A percentile compares a stretch with the other conserved stretches of the same genome.
These are phyloP conservation scores for Stromatinia cepivora DNA, from an alignment of 2,329 filamentous ascomycete species.

Conservation along the genomic window DNA sequence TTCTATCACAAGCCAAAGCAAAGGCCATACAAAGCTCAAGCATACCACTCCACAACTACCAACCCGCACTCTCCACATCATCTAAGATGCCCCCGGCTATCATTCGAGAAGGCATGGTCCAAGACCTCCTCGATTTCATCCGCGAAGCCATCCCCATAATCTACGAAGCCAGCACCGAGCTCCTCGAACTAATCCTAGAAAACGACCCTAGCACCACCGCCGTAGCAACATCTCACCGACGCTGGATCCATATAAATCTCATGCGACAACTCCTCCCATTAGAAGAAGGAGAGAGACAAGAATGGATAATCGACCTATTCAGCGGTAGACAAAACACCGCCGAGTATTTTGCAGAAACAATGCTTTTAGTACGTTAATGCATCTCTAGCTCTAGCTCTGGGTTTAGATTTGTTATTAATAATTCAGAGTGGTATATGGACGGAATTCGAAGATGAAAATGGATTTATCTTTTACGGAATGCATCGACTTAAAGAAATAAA, in stretches of 20 bases:
- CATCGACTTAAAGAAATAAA: not conserved
- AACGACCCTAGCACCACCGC: not conserved
- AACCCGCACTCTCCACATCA: too few relatives aligned
- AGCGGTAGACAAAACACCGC: not conserved
- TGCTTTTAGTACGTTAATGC: not conserved
- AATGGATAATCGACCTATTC: not conserved
- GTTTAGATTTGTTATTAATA: not conserved
- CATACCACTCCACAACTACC: not conserved
- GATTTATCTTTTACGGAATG: not conserved
- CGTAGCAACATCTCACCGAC: not conserved
- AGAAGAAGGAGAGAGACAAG: not conserved
- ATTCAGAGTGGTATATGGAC: not conserved
- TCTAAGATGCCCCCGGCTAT: not conserved
- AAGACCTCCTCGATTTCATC: conserved; percentile 7
- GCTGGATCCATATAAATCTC: conserved; percentile 4
- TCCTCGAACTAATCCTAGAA: not conserved
- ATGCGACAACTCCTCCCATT: not conserved
- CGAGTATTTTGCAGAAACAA: not conserved
- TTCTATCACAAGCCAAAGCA: not conserved
- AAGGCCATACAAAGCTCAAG: not conserved
- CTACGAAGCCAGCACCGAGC: not conserved
- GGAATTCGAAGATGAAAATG: not conserved
- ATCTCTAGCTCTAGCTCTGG: not conserved
- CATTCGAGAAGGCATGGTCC: not conserved
- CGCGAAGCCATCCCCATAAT: not conserved